Base-by-base conservation (phyloP, 768 basidiomycete species). In the Cystobasidium tubakii region DNA sequence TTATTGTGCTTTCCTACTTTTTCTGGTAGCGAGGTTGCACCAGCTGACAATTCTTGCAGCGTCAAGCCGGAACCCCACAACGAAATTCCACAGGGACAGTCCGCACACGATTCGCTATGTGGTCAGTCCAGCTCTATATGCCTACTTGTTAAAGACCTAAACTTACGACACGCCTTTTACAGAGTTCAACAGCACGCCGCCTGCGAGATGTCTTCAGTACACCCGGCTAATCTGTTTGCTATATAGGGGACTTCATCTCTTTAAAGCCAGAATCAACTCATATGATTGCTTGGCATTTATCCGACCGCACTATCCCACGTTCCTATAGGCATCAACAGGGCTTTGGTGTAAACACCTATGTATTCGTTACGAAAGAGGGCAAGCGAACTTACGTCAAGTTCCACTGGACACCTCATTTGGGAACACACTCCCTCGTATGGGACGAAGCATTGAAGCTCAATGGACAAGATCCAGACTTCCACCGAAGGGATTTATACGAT, bases 241-340 rank as follows among this genome's bases (percentile, higher is more conserved):
- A n/a, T n/a, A 50, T 25, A 60, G 57, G 73, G 67, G 74, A 75
- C 57, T 75, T 74, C 55, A 73, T 50, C 33, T 73, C 69, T 0
- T 19, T 74, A 19, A 53, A 13, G 36, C 54, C 62, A 42, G 50
- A 78, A 85, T 87, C 87, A 27, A 84, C 87, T 0, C 88, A 90
- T 76, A 89, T 89, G 88, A 81, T 88, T 12, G 87, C 89, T 85
- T 94, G 91, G 91, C 84, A 83, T 42, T 87, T 94, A 86, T 90
- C 89, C 13, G 92, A 94, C 80, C 87, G 91, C 77, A 89, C 85
- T 1, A 87, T 95, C 73, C 92, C 92, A 17, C 87, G 91, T 23
- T 91, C 90, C 4, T 89, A 83, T 81, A 86, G 91, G 69, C 91
- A 89, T 88, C 90, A 94, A 87, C 90, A 92, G 82, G 92, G 92